Conservation (phyloP, 2,329 filamentous ascomycete genomes). For the Pezicula carpinea region DNA sequence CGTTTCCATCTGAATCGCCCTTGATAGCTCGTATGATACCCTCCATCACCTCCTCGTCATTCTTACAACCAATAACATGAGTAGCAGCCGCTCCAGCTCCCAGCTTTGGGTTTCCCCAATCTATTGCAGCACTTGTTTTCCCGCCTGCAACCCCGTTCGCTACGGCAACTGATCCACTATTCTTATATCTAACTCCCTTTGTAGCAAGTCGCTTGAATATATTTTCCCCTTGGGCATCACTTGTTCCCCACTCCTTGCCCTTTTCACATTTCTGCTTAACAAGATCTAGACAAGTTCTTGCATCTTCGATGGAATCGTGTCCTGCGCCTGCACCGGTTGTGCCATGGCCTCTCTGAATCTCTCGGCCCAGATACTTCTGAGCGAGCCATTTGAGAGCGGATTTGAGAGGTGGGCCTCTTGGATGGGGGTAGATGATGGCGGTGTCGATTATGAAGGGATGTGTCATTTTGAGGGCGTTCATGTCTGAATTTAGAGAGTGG, state of each 20-base stretch:
- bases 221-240: constrained; percentile 75
- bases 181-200: constrained; percentile 57
- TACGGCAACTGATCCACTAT: constrained; percentile 53
- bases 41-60: constrained; percentile 53
- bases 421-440: constrained; percentile 82
- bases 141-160: constrained; percentile 47
- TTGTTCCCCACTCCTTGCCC: constrained; percentile 79
- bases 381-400: constrained; percentile 86
- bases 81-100: constrained; percentile 53
- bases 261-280: constrained; percentile 95
- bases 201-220: constrained; percentile 79
- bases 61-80: constrained; percentile 50
- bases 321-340: constrained; percentile 47
- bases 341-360: constrained; percentile 78
- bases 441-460: constrained; percentile 96
- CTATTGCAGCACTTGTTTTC: constrained; percentile 71
- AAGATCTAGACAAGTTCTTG: constrained; percentile 83
- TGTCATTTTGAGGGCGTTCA: constrained; percentile 77
- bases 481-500: constrained; percentile 77
- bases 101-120: constrained; percentile 78
- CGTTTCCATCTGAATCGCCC: constrained; percentile 52
- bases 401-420: constrained; percentile 83
- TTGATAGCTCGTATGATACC: constrained; percentile 53
- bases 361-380: constrained; percentile 77
- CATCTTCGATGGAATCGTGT: constrained; percentile 91